These are phyloP conservation scores for Naegleria lovaniensis DNA, from an alignment of 208 protist genomes.

Conservation along the genomic window DNA sequence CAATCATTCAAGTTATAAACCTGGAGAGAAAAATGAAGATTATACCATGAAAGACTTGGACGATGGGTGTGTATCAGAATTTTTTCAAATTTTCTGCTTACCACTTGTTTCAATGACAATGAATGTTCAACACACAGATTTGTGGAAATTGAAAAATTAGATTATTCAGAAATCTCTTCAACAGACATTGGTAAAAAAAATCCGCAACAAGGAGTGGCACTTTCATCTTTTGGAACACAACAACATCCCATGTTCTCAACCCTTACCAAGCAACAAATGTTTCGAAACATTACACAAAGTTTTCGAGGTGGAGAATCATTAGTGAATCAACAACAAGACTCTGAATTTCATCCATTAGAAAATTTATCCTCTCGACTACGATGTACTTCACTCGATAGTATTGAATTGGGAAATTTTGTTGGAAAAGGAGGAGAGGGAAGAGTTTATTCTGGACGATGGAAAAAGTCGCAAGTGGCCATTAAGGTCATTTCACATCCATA, in stretches of 20 bases:
- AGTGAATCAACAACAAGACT: no score
- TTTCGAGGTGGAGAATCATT: not conserved
- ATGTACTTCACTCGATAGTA: not conserved
- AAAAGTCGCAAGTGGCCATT: not conserved
- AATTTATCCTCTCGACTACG: not conserved
- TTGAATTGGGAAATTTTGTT: not conserved
- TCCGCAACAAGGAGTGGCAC: no score
- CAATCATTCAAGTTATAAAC: not conserved
- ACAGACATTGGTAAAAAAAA: no score
- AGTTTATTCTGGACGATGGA: not conserved
- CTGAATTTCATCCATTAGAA: not conserved
- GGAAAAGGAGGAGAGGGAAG: not conserved
- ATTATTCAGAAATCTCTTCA: no score
- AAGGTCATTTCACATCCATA: not conserved
- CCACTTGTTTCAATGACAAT: no score
- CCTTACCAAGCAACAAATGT: not conserved
- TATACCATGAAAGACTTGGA: not conserved
- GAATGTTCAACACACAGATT: not conserved
- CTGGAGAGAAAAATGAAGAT: not conserved
- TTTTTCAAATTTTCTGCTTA: no score
- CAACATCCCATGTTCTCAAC: not conserved
- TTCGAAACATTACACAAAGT: not conserved
- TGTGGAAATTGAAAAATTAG: not conserved
- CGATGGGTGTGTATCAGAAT: not conserved
- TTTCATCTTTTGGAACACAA: no score